Evolutionary conservation across 2,329 filamentous ascomycete species (phyloP), one percentile per base, ranked within the genome.

Genomic region (Aspergillus sp.): DNA sequence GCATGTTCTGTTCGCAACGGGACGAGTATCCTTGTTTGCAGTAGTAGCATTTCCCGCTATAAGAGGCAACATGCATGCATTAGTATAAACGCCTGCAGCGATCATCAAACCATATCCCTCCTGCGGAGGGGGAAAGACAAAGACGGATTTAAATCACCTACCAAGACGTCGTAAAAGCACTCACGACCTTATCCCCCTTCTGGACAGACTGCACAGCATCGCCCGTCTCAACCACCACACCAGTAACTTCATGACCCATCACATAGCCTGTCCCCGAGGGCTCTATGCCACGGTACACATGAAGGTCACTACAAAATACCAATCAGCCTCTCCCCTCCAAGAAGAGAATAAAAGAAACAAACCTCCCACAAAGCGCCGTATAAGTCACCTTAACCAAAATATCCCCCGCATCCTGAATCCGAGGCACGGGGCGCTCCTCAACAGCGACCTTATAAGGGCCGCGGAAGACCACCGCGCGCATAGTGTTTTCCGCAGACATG

Each of bases 391-490:
- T 93, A 71, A 97, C 86, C 66, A 97, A 88, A 60, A 94, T 85
- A 73, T 97, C 93, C 59, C 83, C 85, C 5, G 86, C 82, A 61
- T 91, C 82, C 68, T 89, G 82, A 64, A 97, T 83, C 66, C 86
- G 84, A 1, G 93, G 93, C 12, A 94, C 83, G 0, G 92, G 92
- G 19, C 91, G 85, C 61, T 95, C 87, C 78, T 96, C 89, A 58
- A 97, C 78, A 0, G 85, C 88, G 57, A 96, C 84, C 71, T 91
- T 87, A 70, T 85, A 83, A 4, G 90, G 89, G 2, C 89, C 91
- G 63, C 94, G 89, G 79, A 97, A 96, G 57, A 97, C 85, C 30
- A 97, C 91, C 30, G 92, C 92, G 76, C 91, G 90, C 93, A 97
- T 97, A 13, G 23, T 55, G 12, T n/a, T 12, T 0, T 85, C 91